Conservation (phyloP, 305 asterid species). For the Solanum hybrid region DNA sequence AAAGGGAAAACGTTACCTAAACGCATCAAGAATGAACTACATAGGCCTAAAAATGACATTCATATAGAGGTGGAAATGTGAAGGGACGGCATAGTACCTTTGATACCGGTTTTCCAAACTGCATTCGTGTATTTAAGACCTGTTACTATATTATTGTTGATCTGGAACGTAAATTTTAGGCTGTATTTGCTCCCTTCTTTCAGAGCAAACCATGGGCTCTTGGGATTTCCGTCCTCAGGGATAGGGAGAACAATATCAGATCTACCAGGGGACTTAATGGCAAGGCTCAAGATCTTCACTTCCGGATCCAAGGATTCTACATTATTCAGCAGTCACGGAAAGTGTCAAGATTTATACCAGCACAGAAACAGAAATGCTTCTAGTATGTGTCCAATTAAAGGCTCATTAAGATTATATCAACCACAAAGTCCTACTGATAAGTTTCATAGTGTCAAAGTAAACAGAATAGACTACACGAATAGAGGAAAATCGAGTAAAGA, state of each 20-base stretch:
- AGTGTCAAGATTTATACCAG: background rate
- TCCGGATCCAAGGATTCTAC: constrained; percentile 85
- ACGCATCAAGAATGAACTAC: background rate
- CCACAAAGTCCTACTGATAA: background rate
- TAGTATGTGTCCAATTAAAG: background rate
- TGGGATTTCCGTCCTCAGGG: constrained; percentile 73
- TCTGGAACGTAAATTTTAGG: constrained; percentile 71
- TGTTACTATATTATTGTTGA: constrained; percentile 82
- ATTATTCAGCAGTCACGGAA: background rate
- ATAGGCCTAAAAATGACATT: background rate
- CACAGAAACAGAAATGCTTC: background rate
- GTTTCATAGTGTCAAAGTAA: background rate
- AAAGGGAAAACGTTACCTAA: background rate
- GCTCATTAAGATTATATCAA: background rate
- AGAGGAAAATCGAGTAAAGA: background rate
- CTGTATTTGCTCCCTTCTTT: constrained; percentile 89
- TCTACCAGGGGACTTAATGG: constrained; percentile 70
- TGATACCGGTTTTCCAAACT: constrained; percentile 82
- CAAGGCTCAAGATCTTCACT: constrained; percentile 73
- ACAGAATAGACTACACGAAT: background rate
- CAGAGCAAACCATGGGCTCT: constrained; percentile 74
- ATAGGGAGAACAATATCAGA: constrained; percentile 65
- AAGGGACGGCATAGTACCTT: constrained; percentile 22
- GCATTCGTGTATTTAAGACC: constrained; percentile 85
- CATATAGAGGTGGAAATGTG: background rate